Conservation (phyloP, 495 filamentous ascomycete species). For the Rhypophila decipiens region DNA sequence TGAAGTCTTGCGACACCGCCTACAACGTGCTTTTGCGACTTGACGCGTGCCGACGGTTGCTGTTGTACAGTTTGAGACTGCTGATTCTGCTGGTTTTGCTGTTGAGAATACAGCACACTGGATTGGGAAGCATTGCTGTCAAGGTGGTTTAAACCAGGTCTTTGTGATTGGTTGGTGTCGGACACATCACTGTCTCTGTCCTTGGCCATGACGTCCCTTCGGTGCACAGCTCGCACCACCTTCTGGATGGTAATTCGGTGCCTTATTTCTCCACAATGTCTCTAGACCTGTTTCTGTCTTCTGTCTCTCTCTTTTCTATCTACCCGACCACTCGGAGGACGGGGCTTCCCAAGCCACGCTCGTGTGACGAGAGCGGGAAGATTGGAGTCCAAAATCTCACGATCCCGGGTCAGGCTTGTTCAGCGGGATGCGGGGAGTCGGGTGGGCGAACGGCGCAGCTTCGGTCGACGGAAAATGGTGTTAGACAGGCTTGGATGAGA, state of each 20-base stretch:
- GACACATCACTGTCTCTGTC: constrained; percentile 25
- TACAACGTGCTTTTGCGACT: constrained; percentile 41
- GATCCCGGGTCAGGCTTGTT: background rate
- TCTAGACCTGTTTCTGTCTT: background rate
- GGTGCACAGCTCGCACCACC: constrained; percentile 1
- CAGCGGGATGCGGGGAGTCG: constrained; percentile 2
- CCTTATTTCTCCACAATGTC: constrained; percentile 6
- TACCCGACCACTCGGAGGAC: background rate
- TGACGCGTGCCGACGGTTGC: constrained; percentile 29
- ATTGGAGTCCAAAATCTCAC: too few species aligned
- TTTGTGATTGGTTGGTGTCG: constrained; percentile 44
- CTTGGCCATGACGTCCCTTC: constrained; percentile 17
- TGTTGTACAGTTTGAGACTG: constrained; percentile 14
- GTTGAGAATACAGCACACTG: constrained; percentile 27
- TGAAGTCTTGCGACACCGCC: constrained; percentile 36
- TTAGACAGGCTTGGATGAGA: too few species aligned
- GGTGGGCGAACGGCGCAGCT: background rate
- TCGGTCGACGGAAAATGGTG: too few species aligned
- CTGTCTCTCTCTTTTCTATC: background rate
- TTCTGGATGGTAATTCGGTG: constrained; percentile 5
- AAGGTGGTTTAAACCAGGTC: constrained; percentile 28
- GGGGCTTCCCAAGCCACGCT: too few species aligned
- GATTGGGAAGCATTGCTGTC: constrained; percentile 25
- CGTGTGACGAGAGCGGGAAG: too few species aligned
- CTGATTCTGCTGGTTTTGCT: too few species aligned